Evolutionary conservation across 2,329 filamentous ascomycete genomes (phyloP).

Genomic region (Calonectria multiphialidica): DNA sequence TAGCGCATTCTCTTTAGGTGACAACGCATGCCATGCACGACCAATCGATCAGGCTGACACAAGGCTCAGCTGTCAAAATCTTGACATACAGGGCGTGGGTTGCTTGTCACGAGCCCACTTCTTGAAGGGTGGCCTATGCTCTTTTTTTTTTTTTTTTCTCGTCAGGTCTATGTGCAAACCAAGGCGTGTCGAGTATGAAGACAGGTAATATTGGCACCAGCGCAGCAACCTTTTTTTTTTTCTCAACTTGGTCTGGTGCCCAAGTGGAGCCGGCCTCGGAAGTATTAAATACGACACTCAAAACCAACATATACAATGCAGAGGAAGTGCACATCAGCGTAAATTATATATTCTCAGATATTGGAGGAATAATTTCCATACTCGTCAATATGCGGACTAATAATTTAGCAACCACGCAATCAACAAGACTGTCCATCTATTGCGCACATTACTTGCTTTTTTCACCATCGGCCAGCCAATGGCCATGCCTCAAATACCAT

Average conservation of each 20-base stretch:
- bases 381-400: too few species aligned
- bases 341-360: background rate
- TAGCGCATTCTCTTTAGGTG: background rate
- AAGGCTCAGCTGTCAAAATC: background rate
- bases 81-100: background rate
- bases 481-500: too few species aligned
- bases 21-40: background rate
- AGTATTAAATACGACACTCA: background rate
- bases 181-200: background rate
- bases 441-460: too few species aligned
- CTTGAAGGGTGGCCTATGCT: background rate
- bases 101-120: background rate
- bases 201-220: background rate
- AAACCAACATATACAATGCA: background rate
- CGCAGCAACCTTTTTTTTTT: background rate
- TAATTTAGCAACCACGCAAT: too few species aligned
- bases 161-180: background rate
- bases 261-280: conserved; percentile 2
- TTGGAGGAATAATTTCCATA: background rate
- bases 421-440: too few species aligned
- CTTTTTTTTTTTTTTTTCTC: background rate
- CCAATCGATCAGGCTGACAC: conserved; percentile 15
- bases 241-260: background rate
- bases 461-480: too few species aligned
- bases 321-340: background rate